phyloP scores from a whole-genome alignment of 1,284 basidiomycete species.

The Mycena citricolor region DNA sequence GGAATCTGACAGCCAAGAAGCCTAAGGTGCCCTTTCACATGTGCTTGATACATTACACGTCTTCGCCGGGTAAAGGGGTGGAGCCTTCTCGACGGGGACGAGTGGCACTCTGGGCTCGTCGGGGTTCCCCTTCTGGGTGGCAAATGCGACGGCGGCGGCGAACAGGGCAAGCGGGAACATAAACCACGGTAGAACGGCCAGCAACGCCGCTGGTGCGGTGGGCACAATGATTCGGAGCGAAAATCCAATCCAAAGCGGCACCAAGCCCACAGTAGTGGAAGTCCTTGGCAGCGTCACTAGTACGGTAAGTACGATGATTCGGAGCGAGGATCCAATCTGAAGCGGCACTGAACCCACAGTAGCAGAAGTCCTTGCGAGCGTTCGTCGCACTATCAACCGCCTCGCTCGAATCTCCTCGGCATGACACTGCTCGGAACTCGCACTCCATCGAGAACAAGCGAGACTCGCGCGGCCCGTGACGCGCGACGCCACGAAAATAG shows the following conservation, averaged over 20 bases:
- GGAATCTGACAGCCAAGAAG: no score
- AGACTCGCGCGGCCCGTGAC: constrained; percentile 12
- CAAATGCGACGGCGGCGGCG: constrained; percentile 37
- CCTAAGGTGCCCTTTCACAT: no score
- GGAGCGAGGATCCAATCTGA: no score
- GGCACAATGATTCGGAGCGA: no score
- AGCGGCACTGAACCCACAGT: constrained; percentile 13
- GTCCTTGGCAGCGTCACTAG: neutral
- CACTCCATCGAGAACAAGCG: constrained; percentile 8
- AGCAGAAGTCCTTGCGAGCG: constrained; percentile 13
- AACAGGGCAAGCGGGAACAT: constrained; percentile 42
- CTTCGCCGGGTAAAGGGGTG: no score
- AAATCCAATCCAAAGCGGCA: no score
- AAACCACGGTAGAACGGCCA: constrained; percentile 52
- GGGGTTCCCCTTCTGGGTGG: no score
- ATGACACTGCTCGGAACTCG: constrained; percentile 1
- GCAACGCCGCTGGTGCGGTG: constrained; percentile 38
- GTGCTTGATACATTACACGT: no score
- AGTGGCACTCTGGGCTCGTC: no score
- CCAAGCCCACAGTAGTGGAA: no score
- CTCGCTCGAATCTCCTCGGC: constrained; percentile 4
- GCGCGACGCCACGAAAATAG: constrained; percentile 11
- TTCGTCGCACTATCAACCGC: constrained; percentile 12
- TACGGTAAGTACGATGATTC: neutral
- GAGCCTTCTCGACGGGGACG: no score